These are phyloP conservation scores for Tricholoma furcatifolium DNA, from an alignment of 768 basidiomycete genomes.

Conservation along the genomic window DNA sequence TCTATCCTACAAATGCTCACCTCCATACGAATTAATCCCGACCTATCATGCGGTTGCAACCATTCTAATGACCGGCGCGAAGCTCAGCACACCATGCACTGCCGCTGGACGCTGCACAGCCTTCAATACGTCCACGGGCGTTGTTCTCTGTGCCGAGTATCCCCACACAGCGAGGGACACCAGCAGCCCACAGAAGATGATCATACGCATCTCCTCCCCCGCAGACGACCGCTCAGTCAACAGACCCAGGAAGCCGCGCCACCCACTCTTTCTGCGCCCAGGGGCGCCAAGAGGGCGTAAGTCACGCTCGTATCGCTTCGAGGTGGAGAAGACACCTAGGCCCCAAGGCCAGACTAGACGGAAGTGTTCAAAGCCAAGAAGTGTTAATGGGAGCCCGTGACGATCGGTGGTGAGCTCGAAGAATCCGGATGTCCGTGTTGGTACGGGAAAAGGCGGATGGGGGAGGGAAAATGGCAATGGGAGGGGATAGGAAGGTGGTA, in stretches of 20 bases:
- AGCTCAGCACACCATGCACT: conserved; percentile 6
- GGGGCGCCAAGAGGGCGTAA: conserved; percentile 39
- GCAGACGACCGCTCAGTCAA: conserved; percentile 58
- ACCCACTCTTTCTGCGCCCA: conserved; percentile 36
- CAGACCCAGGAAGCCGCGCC: conserved; percentile 40
- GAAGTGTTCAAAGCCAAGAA: conserved; percentile 50
- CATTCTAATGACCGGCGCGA: conserved; percentile 3
- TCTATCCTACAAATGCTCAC: too few relatives aligned
- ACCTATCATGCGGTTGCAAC: conserved; percentile 9
- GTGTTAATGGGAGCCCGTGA: conserved; percentile 60
- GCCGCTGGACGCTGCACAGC: background rate
- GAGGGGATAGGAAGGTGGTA: conserved; percentile 52
- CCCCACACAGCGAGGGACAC: conserved; percentile 52
- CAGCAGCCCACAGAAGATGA: conserved; percentile 50
- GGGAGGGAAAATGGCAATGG: conserved; percentile 45
- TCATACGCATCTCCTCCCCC: conserved; percentile 67
- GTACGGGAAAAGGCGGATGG: conserved; percentile 40
- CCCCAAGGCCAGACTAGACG: conserved; percentile 49
- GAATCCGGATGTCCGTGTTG: conserved; percentile 45
- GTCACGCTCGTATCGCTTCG: conserved; percentile 37
- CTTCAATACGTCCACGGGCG: background rate
- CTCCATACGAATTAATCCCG: background rate
- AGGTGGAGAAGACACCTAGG: conserved; percentile 36
- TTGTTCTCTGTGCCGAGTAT: conserved; percentile 24
- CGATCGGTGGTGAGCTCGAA: conserved; percentile 59